Evolutionary conservation across 148 eudicot genomes (phyloP).

Genomic region (Simmondsia chinensis): DNA sequence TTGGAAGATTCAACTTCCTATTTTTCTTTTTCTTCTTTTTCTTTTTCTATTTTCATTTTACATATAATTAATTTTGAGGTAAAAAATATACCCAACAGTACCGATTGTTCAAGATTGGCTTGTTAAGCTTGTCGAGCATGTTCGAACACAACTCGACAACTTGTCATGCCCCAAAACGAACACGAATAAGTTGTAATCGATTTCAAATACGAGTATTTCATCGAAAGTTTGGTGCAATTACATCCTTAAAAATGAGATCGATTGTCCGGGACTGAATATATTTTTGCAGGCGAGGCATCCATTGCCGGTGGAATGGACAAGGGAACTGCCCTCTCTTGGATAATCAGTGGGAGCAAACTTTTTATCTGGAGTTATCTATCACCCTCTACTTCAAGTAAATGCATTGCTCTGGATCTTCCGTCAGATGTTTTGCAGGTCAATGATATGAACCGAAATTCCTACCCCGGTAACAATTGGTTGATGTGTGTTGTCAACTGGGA

Average conservation of each 20-base stretch:
- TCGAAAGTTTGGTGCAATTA: not conserved
- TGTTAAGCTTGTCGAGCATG: too few species aligned
- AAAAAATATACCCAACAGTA: too few species aligned
- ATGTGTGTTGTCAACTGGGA: conserved; percentile 60
- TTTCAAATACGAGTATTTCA: too few species aligned
- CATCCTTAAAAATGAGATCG: not conserved
- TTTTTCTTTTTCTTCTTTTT: too few species aligned
- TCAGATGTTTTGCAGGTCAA: conserved; percentile 20
- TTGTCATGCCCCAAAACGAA: too few species aligned
- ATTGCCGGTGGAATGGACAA: conserved; percentile 90
- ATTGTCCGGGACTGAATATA: conserved; percentile 4
- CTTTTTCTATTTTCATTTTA: too few species aligned
- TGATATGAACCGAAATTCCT: conserved; percentile 20
- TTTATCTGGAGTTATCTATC: conserved; percentile 77
- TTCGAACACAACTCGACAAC: too few species aligned
- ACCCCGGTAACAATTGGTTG: conserved; percentile 49
- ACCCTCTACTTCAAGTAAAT: conserved; percentile 67
- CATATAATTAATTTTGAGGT: too few species aligned
- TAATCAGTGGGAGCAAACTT: conserved; percentile 63
- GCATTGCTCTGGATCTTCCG: conserved; percentile 68
- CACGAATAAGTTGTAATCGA: too few species aligned
- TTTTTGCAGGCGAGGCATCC: conserved; percentile 44
- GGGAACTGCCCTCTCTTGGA: conserved; percentile 74
- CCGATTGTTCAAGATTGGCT: too few species aligned
- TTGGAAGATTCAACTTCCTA: too few species aligned